Conservation (phyloP, 352 stramenopile species). For the Thraustotheca clavata region DNA sequence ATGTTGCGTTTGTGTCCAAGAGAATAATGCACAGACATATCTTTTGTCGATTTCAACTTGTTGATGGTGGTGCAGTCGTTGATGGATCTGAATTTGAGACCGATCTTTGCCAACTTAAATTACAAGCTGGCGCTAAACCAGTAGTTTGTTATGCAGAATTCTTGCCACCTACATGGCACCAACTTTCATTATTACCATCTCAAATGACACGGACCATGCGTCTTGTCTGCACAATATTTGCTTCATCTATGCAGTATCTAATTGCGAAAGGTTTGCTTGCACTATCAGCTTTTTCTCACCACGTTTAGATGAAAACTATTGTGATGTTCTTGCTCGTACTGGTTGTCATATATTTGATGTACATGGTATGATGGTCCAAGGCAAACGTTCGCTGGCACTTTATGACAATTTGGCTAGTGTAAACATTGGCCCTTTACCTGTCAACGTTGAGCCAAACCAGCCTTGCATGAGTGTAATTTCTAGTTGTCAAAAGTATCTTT, state of each 20-base stretch:
- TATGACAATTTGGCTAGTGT: conserved; percentile 3
- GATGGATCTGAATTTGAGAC: neutral
- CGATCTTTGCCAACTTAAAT: neutral
- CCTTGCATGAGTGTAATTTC: neutral
- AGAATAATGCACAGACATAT: neutral
- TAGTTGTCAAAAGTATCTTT: neutral
- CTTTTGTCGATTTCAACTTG: neutral
- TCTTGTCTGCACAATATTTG: neutral
- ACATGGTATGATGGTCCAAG: conserved; percentile 9
- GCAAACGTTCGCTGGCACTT: conserved; percentile 4
- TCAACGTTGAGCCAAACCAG: conserved; percentile 5
- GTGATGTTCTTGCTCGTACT: neutral
- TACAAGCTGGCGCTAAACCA: neutral
- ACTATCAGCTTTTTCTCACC: neutral
- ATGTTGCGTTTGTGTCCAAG: neutral
- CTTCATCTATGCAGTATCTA: neutral
- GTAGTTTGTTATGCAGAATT: no score
- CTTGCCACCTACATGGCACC: neutral
- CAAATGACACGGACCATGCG: conserved; percentile 5
- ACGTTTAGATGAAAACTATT: neutral
- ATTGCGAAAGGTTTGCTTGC: neutral
- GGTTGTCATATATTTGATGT: conserved; percentile 18
- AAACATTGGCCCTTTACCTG: conserved; percentile 7
- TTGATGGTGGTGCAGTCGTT: neutral
- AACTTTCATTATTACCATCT: neutral